These are phyloP conservation scores for Xylaria sp. DNA, from an alignment of 2,329 filamentous ascomycete genomes.

Conservation along the genomic window DNA sequence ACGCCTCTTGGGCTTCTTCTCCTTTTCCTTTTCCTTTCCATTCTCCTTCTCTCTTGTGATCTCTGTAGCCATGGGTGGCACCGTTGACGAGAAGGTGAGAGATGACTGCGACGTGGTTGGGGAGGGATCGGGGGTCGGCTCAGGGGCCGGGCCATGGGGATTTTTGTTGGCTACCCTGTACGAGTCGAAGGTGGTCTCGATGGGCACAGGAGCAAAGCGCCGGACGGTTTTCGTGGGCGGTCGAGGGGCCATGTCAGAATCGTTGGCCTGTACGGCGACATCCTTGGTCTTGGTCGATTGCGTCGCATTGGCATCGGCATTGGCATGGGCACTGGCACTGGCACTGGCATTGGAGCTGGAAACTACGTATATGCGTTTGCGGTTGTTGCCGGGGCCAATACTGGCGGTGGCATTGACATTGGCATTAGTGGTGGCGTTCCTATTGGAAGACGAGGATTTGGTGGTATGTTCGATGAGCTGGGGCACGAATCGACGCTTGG, in stretches of 20 bases:
- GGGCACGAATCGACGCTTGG: constrained; percentile 49
- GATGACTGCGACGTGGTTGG: constrained; percentile 61
- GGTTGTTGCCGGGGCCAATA: no score
- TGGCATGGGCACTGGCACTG: not conserved
- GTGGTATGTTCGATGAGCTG: constrained; percentile 51
- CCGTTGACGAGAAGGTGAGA: constrained; percentile 39
- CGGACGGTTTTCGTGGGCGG: constrained; percentile 49
- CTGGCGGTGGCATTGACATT: not conserved
- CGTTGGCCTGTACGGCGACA: constrained; percentile 47
- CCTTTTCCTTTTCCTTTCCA: constrained; percentile 23
- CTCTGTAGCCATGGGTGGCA: constrained; percentile 18
- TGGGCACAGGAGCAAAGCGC: constrained; percentile 75
- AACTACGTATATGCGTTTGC: no score
- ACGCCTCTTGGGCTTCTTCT: constrained; percentile 55
- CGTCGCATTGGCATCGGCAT: constrained; percentile 33
- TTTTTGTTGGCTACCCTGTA: constrained; percentile 59
- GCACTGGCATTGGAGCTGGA: not conserved
- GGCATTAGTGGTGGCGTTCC: constrained; percentile 20
- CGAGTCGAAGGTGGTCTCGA: constrained; percentile 76
- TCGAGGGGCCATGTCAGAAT: constrained; percentile 45
- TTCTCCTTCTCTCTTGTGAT: not conserved
- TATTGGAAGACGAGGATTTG: constrained; percentile 45
- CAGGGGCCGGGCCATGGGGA: constrained; percentile 64
- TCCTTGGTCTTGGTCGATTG: constrained; percentile 47
- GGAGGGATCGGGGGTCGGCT: constrained; percentile 66